Percentiles rank a stretch among this genome's conserved stretches.
Evolutionary conservation across 2,329 filamentous ascomycete species (phyloP).

Genomic region (Cryphonectria carpinicola): DNA sequence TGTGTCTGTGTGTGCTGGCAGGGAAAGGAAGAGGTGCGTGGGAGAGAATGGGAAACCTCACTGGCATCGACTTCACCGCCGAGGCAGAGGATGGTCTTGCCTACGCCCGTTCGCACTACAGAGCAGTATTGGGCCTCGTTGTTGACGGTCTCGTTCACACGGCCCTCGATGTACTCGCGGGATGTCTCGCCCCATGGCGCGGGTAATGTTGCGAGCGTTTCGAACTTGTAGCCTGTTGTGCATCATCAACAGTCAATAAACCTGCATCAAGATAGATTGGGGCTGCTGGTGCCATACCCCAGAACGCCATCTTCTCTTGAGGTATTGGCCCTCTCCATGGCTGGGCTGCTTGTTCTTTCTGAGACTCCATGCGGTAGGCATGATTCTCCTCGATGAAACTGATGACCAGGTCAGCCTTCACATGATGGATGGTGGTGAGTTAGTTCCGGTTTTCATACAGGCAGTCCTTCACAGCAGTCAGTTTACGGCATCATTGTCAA

Average conservation of each 20-base stretch:
- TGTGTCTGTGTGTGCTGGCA: slow-evolving; percentile 11
- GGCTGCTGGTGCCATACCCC: slow-evolving; percentile 64
- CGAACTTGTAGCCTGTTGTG: slow-evolving; percentile 87
- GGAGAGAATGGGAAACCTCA: slow-evolving; percentile 43
- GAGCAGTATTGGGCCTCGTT: slow-evolving; percentile 97
- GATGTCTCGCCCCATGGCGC: slow-evolving; percentile 73
- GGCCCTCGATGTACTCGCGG: slow-evolving; percentile 77
- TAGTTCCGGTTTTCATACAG: slow-evolving; percentile 47
- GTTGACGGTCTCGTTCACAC: slow-evolving; percentile 73
- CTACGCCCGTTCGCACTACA: slow-evolving; percentile 86
- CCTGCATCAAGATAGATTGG: not conserved
- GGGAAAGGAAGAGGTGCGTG: slow-evolving; percentile 18
- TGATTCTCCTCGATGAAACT: slow-evolving; percentile 96
- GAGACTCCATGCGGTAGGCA: slow-evolving; percentile 67
- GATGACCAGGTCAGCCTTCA: slow-evolving; percentile 28
- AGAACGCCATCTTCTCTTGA: slow-evolving; percentile 86
- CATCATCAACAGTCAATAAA: not conserved
- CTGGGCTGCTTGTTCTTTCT: slow-evolving; percentile 60
- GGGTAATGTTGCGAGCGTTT: slow-evolving; percentile 79
- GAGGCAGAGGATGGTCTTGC: slow-evolving; percentile 73
- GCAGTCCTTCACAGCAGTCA: slow-evolving; percentile 48
- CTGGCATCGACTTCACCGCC: slow-evolving; percentile 93
- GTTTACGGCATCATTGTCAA: slow-evolving; percentile 29
- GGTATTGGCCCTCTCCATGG: slow-evolving; percentile 48
- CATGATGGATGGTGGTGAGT: not conserved